Conservation (phyloP, 2,329 filamentous ascomycete species). For the Xenoacremonium recifei region DNA sequence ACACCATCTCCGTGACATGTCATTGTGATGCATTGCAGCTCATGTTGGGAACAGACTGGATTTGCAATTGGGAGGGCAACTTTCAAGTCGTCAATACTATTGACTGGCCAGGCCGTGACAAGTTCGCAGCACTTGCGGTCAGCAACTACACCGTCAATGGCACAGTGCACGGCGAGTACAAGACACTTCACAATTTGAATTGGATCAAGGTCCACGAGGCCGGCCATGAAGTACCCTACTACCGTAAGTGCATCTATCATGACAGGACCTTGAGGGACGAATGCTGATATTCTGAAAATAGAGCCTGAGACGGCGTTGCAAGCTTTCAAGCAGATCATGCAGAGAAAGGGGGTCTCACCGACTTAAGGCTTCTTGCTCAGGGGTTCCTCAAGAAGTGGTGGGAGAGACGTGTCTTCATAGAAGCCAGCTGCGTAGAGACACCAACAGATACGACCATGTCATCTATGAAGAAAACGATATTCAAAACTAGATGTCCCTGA, state of each 20-base stretch:
- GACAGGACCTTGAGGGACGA: no score
- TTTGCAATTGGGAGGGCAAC: conserved; percentile 58
- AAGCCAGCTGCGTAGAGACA: no score
- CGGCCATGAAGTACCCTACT: conserved; percentile 55
- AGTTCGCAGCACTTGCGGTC: conserved; percentile 33
- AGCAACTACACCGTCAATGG: conserved; percentile 49
- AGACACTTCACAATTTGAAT: conserved; percentile 52
- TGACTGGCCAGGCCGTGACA: conserved; percentile 36
- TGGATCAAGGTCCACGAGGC: conserved; percentile 59
- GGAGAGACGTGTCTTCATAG: no score
- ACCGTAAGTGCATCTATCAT: conserved; percentile 23
- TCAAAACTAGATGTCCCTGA: no score
- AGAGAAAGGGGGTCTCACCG: conserved; percentile 16
- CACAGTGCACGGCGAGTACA: conserved; percentile 46
- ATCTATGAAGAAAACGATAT: no score
- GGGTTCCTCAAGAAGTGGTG: no score
- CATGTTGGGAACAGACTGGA: conserved; percentile 51
- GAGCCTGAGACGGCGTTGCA: conserved; percentile 26
- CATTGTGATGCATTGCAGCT: no score
- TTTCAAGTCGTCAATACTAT: conserved; percentile 45
- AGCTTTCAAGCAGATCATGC: conserved; percentile 26
- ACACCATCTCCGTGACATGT: background rate
- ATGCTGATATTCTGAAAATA: conserved; percentile 11
- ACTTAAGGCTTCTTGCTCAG: no score
- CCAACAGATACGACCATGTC: no score